Conservation (phyloP, 2,329 filamentous ascomycete species). For the Epichloe festucae region DNA sequence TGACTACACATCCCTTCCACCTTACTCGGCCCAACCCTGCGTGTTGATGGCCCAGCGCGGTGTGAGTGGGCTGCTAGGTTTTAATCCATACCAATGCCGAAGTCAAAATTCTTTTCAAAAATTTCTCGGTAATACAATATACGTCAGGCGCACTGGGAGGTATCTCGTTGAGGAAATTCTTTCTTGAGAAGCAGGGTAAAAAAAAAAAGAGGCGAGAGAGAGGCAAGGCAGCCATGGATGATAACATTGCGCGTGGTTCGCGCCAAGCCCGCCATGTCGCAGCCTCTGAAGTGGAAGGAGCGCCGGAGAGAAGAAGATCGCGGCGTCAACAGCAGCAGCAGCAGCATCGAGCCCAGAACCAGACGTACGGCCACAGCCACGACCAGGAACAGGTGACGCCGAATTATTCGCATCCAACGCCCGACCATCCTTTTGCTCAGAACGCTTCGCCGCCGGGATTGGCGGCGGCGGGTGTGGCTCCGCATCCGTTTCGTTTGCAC, state of each 20-base stretch:
- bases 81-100: not conserved
- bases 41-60: not conserved
- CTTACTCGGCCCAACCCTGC: too few relatives aligned
- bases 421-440: conserved; percentile 5
- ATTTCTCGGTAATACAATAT: too few relatives aligned
- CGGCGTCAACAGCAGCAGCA: conserved; percentile 4
- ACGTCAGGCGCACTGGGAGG: too few relatives aligned
- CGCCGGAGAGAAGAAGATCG: not conserved
- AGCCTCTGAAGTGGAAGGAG: not conserved
- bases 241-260: conserved; percentile 17
- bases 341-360: conserved; percentile 3
- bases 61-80: not conserved
- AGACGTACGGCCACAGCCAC: conserved; percentile 1
- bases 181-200: not conserved
- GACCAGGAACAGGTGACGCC: conserved; percentile 7
- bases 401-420: conserved; percentile 10
- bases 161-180: too few relatives aligned
- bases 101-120: too few relatives aligned
- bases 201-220: not conserved
- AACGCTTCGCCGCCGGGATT: conserved; percentile 7
- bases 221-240: conserved; percentile 16
- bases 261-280: conserved; percentile 18
- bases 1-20: too few relatives aligned
- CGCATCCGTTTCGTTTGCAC: conserved; percentile 25
- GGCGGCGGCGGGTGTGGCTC: conserved; percentile 15